Conservation (phyloP, 2,329 filamentous ascomycete genomes). For the Pseudophaeomoniella oleicola region DNA sequence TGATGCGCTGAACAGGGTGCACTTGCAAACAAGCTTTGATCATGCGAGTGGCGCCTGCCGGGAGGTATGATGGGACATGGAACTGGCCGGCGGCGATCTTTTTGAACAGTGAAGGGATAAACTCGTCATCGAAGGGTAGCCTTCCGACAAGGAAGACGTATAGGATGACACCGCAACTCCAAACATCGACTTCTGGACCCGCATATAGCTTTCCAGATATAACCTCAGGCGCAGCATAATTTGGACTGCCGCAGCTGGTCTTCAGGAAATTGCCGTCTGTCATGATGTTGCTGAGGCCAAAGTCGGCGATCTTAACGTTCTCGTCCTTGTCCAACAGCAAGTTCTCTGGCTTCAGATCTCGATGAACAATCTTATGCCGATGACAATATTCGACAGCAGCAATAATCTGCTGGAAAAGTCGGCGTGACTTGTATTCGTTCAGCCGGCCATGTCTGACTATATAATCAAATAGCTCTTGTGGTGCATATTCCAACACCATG, state of each 20-base stretch:
- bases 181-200: slow-evolving; percentile 94
- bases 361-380: slow-evolving; percentile 95
- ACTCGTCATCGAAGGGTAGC: slow-evolving; percentile 93
- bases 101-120: slow-evolving; percentile 92
- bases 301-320: slow-evolving; percentile 98
- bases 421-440: slow-evolving; percentile 79
- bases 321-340: slow-evolving; percentile 85
- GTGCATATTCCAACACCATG: slow-evolving; percentile 97
- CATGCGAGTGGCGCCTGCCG: slow-evolving; percentile 61
- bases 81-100: slow-evolving; percentile 95
- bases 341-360: slow-evolving; percentile 95
- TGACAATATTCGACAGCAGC: slow-evolving; percentile 98
- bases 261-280: slow-evolving; percentile 98
- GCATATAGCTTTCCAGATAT: slow-evolving; percentile 97
- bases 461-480: slow-evolving; percentile 94
- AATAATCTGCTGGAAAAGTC: slow-evolving; percentile 98
- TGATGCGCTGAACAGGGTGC: slow-evolving; percentile 86
- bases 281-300: slow-evolving; percentile 98
- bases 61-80: slow-evolving; percentile 82
- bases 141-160: slow-evolving; percentile 51
- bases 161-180: slow-evolving; percentile 49
- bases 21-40: slow-evolving; percentile 92
- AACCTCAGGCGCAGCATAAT: slow-evolving; percentile 95
- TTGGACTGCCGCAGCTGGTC: slow-evolving; percentile 94
- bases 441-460: slow-evolving; percentile 89